Evolutionary conservation across 148 eudicot genomes (phyloP).

Genomic region (Polygonum aviculare): DNA sequence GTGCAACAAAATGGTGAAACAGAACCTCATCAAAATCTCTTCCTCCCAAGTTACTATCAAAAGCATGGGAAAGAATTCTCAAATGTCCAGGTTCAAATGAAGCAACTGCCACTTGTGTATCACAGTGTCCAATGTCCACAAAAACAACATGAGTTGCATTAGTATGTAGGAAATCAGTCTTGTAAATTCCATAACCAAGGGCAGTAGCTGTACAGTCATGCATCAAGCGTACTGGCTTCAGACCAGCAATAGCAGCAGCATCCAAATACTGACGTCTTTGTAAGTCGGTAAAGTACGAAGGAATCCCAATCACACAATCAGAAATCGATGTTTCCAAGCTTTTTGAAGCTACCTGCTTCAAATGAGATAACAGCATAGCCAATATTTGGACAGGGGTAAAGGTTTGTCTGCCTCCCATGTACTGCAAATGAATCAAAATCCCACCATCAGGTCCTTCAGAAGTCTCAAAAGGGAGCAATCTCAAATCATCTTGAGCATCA

Average conservation of each 20-base stretch:
- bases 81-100: conserved; percentile 50
- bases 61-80: conserved; percentile 52
- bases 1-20: conserved; percentile 58
- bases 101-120: conserved; percentile 49
- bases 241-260: conserved; percentile 53
- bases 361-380: conserved; percentile 38
- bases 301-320: conserved; percentile 59
- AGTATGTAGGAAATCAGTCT: conserved; percentile 35
- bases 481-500: conserved; percentile 53
- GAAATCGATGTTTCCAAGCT: conserved; percentile 38
- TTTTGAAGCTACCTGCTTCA: conserved; percentile 16
- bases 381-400: conserved; percentile 49
- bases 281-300: conserved; percentile 51
- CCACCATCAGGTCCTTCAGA: conserved; percentile 75
- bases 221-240: conserved; percentile 40
- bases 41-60: conserved; percentile 46
- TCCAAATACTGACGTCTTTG: conserved; percentile 53
- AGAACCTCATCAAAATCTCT: conserved; percentile 92
- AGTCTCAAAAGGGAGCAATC: conserved; percentile 60
- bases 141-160: conserved; percentile 43
- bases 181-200: conserved; percentile 52
- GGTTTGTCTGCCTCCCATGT: conserved; percentile 40
- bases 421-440: conserved; percentile 49
- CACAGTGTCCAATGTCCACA: conserved; percentile 55
- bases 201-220: conserved; percentile 65